Percentiles rank a stretch among this genome's conserved stretches.
These are phyloP conservation scores for Candida nonsorbophila DNA, from an alignment of 805 yeast genomes.

Conservation along the genomic window DNA sequence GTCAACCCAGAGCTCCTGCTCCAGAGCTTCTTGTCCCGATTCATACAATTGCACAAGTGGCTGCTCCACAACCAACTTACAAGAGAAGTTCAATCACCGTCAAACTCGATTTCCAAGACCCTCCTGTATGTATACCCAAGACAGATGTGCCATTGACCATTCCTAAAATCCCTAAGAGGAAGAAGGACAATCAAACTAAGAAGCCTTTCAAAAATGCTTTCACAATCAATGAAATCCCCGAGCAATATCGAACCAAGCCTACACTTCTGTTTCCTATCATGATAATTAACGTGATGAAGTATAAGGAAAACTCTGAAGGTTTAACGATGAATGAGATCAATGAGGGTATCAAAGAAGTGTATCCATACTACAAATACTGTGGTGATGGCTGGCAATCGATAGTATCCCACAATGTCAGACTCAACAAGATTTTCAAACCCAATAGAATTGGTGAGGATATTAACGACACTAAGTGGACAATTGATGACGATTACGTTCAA, in stretches of 20 bases:
- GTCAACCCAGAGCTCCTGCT: conserved; percentile 26
- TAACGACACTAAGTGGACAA: conserved; percentile 84
- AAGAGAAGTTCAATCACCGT: conserved; percentile 7
- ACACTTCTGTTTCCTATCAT: conserved; percentile 73
- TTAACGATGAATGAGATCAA: conserved; percentile 66
- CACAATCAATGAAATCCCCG: conserved; percentile 81
- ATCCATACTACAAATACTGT: conserved; percentile 89
- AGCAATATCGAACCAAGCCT: conserved; percentile 81
- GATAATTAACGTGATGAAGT: conserved; percentile 72
- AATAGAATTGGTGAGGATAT: conserved; percentile 24
- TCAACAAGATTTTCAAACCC: conserved; percentile 69
- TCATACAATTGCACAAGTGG: conserved; percentile 5
- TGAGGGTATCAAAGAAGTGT: conserved; percentile 77
- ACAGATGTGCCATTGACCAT: conserved; percentile 22
- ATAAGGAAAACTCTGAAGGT: conserved; percentile 63
- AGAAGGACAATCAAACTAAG: conserved; percentile 29
- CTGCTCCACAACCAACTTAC: conserved; percentile 2
- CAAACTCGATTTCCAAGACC: conserved; percentile 1
- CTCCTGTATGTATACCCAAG: conserved; percentile 27
- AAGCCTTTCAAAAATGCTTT: conserved; percentile 59
- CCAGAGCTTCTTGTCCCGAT: conserved; percentile 18
- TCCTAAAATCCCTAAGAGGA: conserved; percentile 29
- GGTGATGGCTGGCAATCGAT: conserved; percentile 98
- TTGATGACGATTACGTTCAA: conserved; percentile 78
- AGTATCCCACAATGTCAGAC: conserved; percentile 82